These are phyloP conservation scores for Microstegium vimineum DNA, from an alignment of 176 grass and related monocot species.

Conservation along the genomic window DNA sequence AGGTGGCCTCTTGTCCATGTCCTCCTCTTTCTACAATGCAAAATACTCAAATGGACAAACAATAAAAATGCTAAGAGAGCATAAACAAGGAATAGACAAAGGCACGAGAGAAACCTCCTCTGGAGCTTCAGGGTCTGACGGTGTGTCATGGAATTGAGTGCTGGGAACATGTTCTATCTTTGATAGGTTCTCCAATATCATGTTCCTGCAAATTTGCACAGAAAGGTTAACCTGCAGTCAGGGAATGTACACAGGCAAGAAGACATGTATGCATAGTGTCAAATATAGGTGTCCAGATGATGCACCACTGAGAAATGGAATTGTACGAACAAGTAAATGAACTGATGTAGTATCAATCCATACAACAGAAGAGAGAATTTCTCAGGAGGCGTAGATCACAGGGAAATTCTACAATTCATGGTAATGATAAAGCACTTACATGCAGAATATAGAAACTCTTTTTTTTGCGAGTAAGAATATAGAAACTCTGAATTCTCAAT, in stretches of 20 bases:
- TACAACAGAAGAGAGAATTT: neutral
- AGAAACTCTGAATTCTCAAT: constrained; percentile 8
- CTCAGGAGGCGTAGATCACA: neutral
- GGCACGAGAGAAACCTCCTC: constrained; percentile 49
- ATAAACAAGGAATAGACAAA: neutral
- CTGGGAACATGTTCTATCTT: constrained; percentile 74
- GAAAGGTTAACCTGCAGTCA: neutral
- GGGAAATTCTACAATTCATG: neutral
- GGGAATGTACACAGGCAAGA: neutral
- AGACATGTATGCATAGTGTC: neutral
- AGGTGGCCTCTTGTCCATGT: constrained; percentile 62
- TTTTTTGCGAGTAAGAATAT: too few relatives aligned
- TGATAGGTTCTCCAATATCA: constrained; percentile 73
- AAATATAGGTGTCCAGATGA: neutral
- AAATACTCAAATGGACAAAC: constrained; percentile 21
- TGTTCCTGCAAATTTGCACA: constrained; percentile 52
- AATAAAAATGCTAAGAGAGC: constrained; percentile 27
- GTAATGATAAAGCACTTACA: neutral
- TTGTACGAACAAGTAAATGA: neutral
- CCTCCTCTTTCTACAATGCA: constrained; percentile 59
- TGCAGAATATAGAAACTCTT: neutral
- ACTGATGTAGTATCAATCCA: neutral
- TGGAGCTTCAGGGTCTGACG: constrained; percentile 63
- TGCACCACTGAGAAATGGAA: constrained; percentile 7
- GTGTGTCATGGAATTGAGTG: constrained; percentile 74